Evolutionary conservation across 495 filamentous ascomycete genomes (phyloP).

Genomic region (Talaromyces thailandensis): DNA sequence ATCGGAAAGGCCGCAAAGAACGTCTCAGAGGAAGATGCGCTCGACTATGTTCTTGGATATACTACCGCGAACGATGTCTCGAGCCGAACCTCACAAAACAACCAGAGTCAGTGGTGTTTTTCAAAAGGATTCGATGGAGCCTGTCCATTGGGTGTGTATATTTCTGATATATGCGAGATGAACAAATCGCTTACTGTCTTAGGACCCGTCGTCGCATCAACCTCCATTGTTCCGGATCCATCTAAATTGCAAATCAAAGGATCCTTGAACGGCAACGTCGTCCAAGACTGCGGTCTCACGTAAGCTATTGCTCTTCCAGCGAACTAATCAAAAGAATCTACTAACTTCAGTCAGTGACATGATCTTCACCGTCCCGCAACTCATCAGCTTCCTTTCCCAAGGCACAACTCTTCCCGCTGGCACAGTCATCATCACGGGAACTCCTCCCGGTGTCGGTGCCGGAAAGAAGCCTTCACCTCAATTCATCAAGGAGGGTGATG

Average conservation of each 20-base stretch:
- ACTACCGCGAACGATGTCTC: slow-evolving; percentile 74
- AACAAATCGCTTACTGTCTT: neutral
- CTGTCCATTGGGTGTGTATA: slow-evolving; percentile 57
- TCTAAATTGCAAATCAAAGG: slow-evolving; percentile 55
- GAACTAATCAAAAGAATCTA: slow-evolving; percentile 1
- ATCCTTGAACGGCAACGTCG: slow-evolving; percentile 56
- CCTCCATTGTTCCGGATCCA: slow-evolving; percentile 50
- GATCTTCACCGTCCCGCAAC: slow-evolving; percentile 68
- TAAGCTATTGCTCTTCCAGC: slow-evolving; percentile 15
- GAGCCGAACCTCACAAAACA: slow-evolving; percentile 71
- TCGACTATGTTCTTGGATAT: slow-evolving; percentile 73
- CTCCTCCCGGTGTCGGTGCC: slow-evolving; percentile 44
- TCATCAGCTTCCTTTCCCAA: slow-evolving; percentile 64
- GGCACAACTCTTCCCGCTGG: slow-evolving; percentile 74
- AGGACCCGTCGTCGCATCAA: slow-evolving; percentile 48
- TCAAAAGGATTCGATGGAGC: slow-evolving; percentile 80
- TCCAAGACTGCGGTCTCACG: slow-evolving; percentile 55
- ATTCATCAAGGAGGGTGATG: slow-evolving; percentile 49
- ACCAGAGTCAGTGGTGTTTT: slow-evolving; percentile 69
- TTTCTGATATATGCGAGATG: neutral
- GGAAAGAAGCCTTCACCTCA: slow-evolving; percentile 44
- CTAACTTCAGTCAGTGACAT: slow-evolving; percentile 41
- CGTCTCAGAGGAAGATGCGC: slow-evolving; percentile 57
- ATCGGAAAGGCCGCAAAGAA: slow-evolving; percentile 64
- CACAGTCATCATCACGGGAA: slow-evolving; percentile 79